A percentile compares a stretch with the other conserved stretches of the same genome.
Conservation (phyloP, 495 filamentous ascomycete species). For the Sordaria brevicollis region DNA sequence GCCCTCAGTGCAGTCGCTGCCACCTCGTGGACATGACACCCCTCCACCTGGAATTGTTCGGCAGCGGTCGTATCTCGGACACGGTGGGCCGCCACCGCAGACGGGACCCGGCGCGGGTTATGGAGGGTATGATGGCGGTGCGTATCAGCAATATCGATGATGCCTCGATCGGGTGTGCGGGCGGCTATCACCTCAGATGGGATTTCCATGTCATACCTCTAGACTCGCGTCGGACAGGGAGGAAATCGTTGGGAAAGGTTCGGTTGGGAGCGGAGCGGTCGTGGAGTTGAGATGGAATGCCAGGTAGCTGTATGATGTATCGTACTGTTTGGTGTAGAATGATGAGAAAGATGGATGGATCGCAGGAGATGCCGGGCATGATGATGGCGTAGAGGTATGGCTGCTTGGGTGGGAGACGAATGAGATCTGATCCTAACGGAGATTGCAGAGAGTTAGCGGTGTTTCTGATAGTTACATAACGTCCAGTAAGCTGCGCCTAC, state of each 20-base stretch:
- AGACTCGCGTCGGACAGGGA: too few relatives aligned
- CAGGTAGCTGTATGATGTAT: neutral
- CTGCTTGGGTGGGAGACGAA: neutral
- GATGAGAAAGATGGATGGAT: too few relatives aligned
- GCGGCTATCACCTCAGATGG: too few relatives aligned
- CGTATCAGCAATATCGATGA: neutral
- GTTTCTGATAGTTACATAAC: neutral
- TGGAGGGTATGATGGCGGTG: neutral
- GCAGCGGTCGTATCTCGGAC: neutral
- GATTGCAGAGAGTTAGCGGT: neutral
- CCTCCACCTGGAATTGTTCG: neutral
- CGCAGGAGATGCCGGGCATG: too few relatives aligned
- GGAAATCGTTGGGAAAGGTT: neutral
- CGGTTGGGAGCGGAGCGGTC: neutral
- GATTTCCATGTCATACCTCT: too few relatives aligned
- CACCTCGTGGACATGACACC: neutral
- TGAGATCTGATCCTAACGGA: neutral
- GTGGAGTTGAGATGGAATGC: neutral
- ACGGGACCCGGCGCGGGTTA: neutral
- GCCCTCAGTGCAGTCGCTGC: neutral
- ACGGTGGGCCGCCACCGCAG: neutral
- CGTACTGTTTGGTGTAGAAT: too few relatives aligned
- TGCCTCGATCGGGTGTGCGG: neutral
- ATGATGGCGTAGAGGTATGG: too few relatives aligned
- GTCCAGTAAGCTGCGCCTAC: too few relatives aligned